These are phyloP conservation scores for Vaccinium macrocarpon DNA, from an alignment of 148 eudicot species.

Conservation along the genomic window DNA sequence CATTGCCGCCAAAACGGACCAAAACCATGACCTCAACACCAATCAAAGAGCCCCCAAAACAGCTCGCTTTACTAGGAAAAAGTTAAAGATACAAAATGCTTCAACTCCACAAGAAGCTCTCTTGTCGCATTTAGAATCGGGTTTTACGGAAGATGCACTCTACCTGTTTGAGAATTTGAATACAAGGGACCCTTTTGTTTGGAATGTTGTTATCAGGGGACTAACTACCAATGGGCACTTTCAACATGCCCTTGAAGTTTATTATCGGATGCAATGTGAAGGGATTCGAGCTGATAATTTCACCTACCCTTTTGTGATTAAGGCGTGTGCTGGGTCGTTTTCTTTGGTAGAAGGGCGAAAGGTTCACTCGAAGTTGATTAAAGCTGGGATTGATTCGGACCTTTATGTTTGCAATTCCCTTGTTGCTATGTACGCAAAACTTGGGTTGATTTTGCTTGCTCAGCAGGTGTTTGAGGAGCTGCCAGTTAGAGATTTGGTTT, in stretches of 20 bases:
- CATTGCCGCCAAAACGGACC: constrained; percentile 8
- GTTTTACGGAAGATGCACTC: constrained; percentile 46
- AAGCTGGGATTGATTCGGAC: constrained; percentile 53
- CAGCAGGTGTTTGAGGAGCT: constrained; percentile 52
- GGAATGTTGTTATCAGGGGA: constrained; percentile 62
- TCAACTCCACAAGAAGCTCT: constrained; percentile 10
- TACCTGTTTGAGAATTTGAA: constrained; percentile 63
- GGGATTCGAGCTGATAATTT: constrained; percentile 54
- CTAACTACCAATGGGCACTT: constrained; percentile 44
- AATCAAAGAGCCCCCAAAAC: constrained; percentile 14
- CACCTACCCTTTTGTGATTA: constrained; percentile 76
- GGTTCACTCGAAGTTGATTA: constrained; percentile 55
- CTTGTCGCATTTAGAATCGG: constrained; percentile 14
- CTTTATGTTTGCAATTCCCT: constrained; percentile 48
- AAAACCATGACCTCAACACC: constrained; percentile 19
- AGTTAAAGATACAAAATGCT: not conserved
- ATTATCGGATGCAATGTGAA: constrained; percentile 45
- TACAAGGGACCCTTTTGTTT: constrained; percentile 46
- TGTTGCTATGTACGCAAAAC: constrained; percentile 60
- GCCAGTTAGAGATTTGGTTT: constrained; percentile 58
- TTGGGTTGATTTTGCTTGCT: constrained; percentile 34
- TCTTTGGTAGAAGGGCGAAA: constrained; percentile 43
- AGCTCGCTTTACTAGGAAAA: constrained; percentile 4
- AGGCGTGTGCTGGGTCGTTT: constrained; percentile 54
- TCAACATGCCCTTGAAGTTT: constrained; percentile 42